Evolutionary conservation across 306 rosid genomes (phyloP).

Genomic region (Clitoria ternatea): DNA sequence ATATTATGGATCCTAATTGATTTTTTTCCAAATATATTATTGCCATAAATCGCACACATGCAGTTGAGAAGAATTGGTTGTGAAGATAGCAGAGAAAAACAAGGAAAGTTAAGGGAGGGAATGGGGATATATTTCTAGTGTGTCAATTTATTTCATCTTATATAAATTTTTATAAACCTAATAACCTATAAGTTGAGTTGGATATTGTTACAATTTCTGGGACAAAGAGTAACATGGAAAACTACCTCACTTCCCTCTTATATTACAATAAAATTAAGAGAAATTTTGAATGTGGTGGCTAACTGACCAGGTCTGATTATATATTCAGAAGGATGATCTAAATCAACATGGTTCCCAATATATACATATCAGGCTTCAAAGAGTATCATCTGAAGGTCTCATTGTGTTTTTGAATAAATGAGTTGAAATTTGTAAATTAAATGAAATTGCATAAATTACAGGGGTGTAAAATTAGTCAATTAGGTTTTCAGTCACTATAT

Average conservation of each 20-base stretch:
- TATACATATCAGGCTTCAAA: constrained; percentile 4
- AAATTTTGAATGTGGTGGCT: background rate
- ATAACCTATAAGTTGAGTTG: too few species aligned
- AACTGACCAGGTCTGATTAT: constrained; percentile 13
- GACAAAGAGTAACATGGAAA: background rate
- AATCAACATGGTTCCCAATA: background rate
- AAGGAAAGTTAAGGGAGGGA: background rate
- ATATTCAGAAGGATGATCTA: constrained; percentile 5
- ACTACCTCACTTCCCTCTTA: background rate
- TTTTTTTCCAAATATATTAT: background rate
- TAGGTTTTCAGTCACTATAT: background rate
- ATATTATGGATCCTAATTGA: background rate
- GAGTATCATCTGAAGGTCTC: background rate
- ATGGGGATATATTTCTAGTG: background rate
- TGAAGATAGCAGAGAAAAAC: background rate
- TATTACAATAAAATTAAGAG: background rate
- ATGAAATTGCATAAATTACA: background rate
- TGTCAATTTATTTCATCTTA: background rate
- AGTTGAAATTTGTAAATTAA: background rate
- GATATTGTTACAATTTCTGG: background rate
- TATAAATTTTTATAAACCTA: background rate
- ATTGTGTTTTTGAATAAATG: constrained; percentile 2
- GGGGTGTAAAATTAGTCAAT: background rate
- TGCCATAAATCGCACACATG: background rate
- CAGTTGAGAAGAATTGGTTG: background rate